These are phyloP conservation scores for Borovskyia barvae DNA, from an alignment of 208 protist genomes.

Conservation along the genomic window DNA sequence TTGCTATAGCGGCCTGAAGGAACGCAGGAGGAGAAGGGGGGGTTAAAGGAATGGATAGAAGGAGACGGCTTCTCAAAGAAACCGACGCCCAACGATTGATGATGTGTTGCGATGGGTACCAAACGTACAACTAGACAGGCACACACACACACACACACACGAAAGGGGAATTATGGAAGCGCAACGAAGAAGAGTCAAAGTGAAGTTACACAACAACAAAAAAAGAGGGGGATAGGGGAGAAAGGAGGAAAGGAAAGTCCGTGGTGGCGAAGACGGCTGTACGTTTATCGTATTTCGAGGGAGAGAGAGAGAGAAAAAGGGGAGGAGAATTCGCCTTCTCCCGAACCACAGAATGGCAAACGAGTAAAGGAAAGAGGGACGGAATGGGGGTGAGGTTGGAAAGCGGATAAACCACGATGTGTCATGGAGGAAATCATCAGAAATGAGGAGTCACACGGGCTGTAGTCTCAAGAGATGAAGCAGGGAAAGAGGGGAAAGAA, in stretches of 20 bases:
- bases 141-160: not conserved
- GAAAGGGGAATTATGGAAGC: too few relatives aligned
- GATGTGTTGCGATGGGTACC: too few relatives aligned
- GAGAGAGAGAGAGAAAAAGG: not conserved
- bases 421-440: not conserved
- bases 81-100: too few relatives aligned
- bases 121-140: not conserved
- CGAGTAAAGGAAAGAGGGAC: not conserved
- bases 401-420: not conserved
- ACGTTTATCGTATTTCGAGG: not conserved
- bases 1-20: too few relatives aligned
- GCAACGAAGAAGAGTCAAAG: too few relatives aligned
- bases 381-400: not conserved
- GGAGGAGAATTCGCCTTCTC: not conserved
- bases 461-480: slow-evolving; percentile 2
- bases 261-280: not conserved
- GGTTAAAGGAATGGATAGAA: too few relatives aligned
- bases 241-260: not conserved
- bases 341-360: not conserved
- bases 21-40: too few relatives aligned
- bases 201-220: not conserved
- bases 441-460: slow-evolving; percentile 8
- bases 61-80: too few relatives aligned
- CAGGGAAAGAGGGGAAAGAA: not conserved
- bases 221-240: slow-evolving; percentile 7